A percentile compares a stretch with the other conserved stretches of the same genome.
Conservation (phyloP, 202 grass and related monocot species). For the Setaria viridis region DNA sequence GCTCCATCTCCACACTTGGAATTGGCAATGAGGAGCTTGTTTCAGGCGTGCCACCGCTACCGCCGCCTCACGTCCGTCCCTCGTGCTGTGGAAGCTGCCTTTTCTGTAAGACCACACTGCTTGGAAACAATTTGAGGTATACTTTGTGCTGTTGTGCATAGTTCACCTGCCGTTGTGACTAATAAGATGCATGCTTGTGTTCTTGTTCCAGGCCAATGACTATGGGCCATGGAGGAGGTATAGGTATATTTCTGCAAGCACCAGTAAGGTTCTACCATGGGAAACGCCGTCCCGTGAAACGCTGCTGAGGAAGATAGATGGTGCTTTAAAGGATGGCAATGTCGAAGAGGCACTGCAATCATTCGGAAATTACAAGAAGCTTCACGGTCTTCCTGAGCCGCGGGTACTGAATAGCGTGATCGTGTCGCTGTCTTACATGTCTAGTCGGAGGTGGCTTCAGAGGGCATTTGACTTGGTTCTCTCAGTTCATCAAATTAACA, state of each 20-base stretch:
- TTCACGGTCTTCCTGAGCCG: constrained; percentile 69
- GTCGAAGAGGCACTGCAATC: constrained; percentile 67
- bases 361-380: constrained; percentile 68
- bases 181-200: constrained; percentile 28
- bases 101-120: constrained; percentile 44
- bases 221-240: constrained; percentile 30
- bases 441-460: constrained; percentile 66
- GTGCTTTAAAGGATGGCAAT: constrained; percentile 62
- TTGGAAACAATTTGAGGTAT: not conserved
- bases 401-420: constrained; percentile 62
- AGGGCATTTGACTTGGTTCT: constrained; percentile 76
- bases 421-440: constrained; percentile 59
- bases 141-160: constrained; percentile 1
- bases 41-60: constrained; percentile 12
- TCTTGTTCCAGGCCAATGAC: constrained; percentile 52
- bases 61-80: not conserved
- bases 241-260: constrained; percentile 48
- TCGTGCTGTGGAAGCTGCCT: not conserved
- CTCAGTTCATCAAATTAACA: constrained; percentile 51
- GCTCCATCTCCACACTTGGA: not conserved
- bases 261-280: constrained; percentile 53
- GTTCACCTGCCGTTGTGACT: not conserved
- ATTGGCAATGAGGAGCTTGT: constrained; percentile 55
- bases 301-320: constrained; percentile 61
- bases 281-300: constrained; percentile 61